These are phyloP conservation scores for Penicillium psychrosexuale DNA, from an alignment of 2,329 filamentous ascomycete genomes.

Conservation along the genomic window DNA sequence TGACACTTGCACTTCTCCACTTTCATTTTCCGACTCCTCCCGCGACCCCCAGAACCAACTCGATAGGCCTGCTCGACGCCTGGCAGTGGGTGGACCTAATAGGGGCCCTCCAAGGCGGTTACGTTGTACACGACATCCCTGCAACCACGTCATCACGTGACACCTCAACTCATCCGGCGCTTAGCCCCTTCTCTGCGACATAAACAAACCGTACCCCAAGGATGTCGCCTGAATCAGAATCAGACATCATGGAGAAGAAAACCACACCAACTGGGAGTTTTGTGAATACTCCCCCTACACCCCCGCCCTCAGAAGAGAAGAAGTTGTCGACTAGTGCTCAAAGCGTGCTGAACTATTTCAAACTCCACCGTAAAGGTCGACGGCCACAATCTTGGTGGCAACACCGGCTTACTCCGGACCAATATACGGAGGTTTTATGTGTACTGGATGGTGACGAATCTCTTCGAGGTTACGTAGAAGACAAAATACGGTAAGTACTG, in stretches of 20 bases:
- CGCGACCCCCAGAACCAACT: too few relatives aligned
- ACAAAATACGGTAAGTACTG: conserved; percentile 6
- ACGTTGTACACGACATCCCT: too few relatives aligned
- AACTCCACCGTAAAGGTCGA: conserved; percentile 3
- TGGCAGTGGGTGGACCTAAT: too few relatives aligned
- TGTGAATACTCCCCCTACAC: background rate
- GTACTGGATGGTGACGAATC: background rate
- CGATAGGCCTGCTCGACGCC: too few relatives aligned
- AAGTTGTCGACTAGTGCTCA: conserved; percentile 8
- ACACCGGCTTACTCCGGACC: background rate
- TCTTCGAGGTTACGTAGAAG: conserved; percentile 8
- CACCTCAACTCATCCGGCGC: too few relatives aligned
- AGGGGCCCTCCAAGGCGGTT: too few relatives aligned
- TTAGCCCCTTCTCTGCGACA: too few relatives aligned
- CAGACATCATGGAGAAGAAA: background rate
- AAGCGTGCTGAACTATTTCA: conserved; percentile 7
- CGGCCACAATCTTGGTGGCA: conserved; percentile 6
- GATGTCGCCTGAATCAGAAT: too few relatives aligned
- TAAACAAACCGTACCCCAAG: too few relatives aligned
- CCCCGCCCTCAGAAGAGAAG: conserved; percentile 2
- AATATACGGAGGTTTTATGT: conserved; percentile 1
- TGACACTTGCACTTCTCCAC: too few relatives aligned
- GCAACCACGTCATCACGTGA: too few relatives aligned
- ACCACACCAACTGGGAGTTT: background rate
- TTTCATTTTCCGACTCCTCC: too few relatives aligned